Base-by-base conservation (phyloP, 306 rosid genomes). In the Rubus parviflorus region DNA sequence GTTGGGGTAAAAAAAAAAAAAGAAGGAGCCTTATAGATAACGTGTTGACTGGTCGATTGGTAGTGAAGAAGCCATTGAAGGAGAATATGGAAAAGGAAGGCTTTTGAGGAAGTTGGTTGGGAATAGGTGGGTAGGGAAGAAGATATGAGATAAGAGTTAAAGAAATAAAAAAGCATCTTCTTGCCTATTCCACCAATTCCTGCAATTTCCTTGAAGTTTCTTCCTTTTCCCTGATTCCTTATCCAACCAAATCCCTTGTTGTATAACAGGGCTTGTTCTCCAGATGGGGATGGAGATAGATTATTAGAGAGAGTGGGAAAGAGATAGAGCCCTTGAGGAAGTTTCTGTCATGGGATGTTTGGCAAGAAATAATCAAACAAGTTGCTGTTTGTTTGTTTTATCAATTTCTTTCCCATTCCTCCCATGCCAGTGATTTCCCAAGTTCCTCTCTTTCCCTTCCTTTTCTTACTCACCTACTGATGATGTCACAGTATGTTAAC, bases 261-360 rank as follows among this genome's bases (percentile, higher is more conserved):
- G 7, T 7, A 37, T 40, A 23, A 23, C 0, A 64, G 23, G 25
- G 23, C 70, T 40, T 16, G 20, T 37, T 2, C 5, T 14, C 19
- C 48, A 64, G 14, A 64, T 64, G 23, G 15, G 4, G 70, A 16
- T n/a, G 13, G 13, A 38, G 69, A 7, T 37, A 38, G 69, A 7
- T 37, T 15, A 37, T 30, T 11, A 8, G 47, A 64, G 14, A 19
- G 8, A 64, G 6, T 7, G 48, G 47, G 69, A 17, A 64, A 38
- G 70, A 64, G 70, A 16, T 38, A 35, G 69, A 64, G 70, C 5
- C 4, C 70, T 17, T 64, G 70, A 64, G 70, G 70, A 40, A 38
- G 70, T 64, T 38, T 38, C 14, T 64, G 70, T 38, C 47, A 64
- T 64, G 70, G 70, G 70, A 38, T 16, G 70, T 17, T 64, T 3